Evolutionary conservation across 805 yeast genomes (phyloP), one percentile per base, ranked within the genome.

Genomic region (Saccharomycodes ludwigii): DNA sequence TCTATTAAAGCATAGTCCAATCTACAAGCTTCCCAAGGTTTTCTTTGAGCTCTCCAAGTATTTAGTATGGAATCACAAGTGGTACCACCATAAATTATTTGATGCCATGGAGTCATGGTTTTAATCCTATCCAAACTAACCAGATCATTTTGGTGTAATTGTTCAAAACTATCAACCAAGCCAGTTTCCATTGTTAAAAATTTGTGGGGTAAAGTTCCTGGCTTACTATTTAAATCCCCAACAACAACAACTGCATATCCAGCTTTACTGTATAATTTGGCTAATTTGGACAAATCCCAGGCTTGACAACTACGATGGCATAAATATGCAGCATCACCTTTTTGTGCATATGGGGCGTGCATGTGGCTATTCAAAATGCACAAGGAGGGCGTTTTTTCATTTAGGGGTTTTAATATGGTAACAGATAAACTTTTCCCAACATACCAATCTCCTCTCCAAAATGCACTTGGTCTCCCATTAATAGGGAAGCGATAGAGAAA

Each of bases 221-320:
- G 96, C 39, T 75, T 67, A 4, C 91, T 80, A 51, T 91, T 91
- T 48, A 91, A 66, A 55, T 91, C 98, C 3, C 98, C 98, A 20
- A 86, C 95, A 32, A 85, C 73, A 19, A 91, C 68, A 1, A 82
- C 88, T 1, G 86, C 78, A 51, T 83, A 79, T 0, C 96, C 95
- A 0, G 88, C 78, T 34, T 61, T 63, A 27, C 65, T 63, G 28
- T 86, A 66, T 22, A 74, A 54, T 12, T 65, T 64, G 1, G 80
- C 73, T 21, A 85, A 37, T 31, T 72, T 68, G 21, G 91, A 68
- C 51, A 91, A 71, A 51, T 86, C 95, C 97, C 97, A 91, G 1
- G 97, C 96, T 55, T 91, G 98, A 36, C 91, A 71, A 0, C 95
- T 76, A 30, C 98, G 63, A 49, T 91, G 97, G 43, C 95, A 81